These are phyloP conservation scores for Chamaecyparis obtusa DNA, from an alignment of 75 land plant genomes.

Conservation along the genomic window DNA sequence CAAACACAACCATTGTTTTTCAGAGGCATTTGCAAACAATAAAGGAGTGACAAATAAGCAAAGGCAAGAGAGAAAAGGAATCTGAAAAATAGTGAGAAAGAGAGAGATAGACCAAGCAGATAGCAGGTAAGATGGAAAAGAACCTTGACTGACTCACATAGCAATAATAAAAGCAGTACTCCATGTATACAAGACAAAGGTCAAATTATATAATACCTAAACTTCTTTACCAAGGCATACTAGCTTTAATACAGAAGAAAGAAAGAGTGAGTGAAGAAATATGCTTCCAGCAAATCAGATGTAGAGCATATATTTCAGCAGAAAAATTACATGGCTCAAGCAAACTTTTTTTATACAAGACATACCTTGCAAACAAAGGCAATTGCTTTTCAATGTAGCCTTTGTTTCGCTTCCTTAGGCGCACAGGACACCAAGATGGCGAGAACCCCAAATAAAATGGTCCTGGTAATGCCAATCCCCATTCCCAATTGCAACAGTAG, in stretches of 20 bases:
- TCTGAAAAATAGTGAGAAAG: not conserved
- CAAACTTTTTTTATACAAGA: not conserved
- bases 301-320: not conserved
- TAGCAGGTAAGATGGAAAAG: not conserved
- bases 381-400: slow-evolving; percentile 22
- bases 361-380: slow-evolving; percentile 44
- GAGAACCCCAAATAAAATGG: slow-evolving; percentile 42
- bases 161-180: not conserved
- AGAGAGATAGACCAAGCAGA: not conserved
- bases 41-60: not conserved
- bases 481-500: slow-evolving; percentile 61
- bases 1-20: not conserved
- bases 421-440: slow-evolving; percentile 39
- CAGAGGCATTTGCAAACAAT: not conserved
- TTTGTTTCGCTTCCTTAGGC: slow-evolving; percentile 25
- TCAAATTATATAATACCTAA: not conserved
- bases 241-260: not conserved
- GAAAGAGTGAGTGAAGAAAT: not conserved
- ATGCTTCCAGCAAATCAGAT: not conserved
- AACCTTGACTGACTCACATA: not conserved
- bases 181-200: not conserved
- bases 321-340: not conserved
- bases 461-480: slow-evolving; percentile 43
- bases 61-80: not conserved
- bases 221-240: not conserved